Conservation (phyloP, 2,329 filamentous ascomycete species). For the Pseudogymnoascus sp. region DNA sequence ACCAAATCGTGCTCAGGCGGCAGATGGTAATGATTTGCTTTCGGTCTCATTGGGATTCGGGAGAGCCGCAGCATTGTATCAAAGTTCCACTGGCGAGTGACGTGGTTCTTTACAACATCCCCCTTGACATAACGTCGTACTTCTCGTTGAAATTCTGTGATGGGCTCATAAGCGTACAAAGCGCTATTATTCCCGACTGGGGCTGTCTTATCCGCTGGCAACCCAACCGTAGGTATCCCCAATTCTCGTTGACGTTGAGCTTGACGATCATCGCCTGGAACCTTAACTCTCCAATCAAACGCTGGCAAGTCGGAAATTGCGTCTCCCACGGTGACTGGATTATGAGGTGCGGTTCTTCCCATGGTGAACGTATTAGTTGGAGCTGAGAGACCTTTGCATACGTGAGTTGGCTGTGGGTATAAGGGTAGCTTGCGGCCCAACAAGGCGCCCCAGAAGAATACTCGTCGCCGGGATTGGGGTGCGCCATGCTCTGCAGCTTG, state of each 20-base stretch:
- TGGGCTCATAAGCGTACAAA: background rate
- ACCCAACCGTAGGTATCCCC: background rate
- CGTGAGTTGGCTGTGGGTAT: slow-evolving; percentile 15
- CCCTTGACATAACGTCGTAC: background rate
- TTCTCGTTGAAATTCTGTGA: slow-evolving; percentile 7
- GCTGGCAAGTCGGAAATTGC: slow-evolving; percentile 16
- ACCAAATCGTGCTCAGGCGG: background rate
- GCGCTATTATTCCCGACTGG: background rate
- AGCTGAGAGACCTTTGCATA: background rate
- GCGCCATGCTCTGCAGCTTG: slow-evolving; percentile 15
- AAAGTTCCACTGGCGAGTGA: background rate
- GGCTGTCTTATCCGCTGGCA: background rate
- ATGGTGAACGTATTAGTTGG: slow-evolving; percentile 11
- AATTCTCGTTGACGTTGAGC: background rate
- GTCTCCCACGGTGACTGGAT: slow-evolving; percentile 14
- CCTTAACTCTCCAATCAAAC: slow-evolving; percentile 1
- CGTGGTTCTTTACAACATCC: background rate
- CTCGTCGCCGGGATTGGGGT: slow-evolving; percentile 15
- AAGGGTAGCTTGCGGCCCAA: slow-evolving; percentile 14
- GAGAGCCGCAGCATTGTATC: background rate
- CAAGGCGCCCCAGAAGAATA: slow-evolving; percentile 18
- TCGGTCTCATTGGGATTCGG: background rate
- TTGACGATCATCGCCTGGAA: background rate
- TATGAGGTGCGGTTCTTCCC: slow-evolving; percentile 13
- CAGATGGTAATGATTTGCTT: background rate